Base-by-base conservation (phyloP, 2,329 filamentous ascomycete species). In the Neofusicoccum sp. region DNA sequence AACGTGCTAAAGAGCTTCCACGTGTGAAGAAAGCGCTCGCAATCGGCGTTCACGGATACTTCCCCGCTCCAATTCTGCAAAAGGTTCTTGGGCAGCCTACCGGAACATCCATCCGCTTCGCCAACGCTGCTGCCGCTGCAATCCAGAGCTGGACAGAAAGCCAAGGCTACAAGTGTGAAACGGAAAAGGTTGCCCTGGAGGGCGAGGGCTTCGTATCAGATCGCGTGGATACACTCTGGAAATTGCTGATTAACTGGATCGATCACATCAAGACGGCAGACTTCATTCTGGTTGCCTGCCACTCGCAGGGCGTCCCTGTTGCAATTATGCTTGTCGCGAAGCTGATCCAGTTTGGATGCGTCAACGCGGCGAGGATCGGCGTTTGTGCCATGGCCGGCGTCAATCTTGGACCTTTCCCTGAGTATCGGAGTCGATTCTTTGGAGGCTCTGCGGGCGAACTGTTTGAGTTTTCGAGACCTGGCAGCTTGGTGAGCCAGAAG, bases 281-380 rank as follows among this genome's bases (percentile, higher is more conserved):
- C 74, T 88, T 98, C 63, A 88, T 99, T 43, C 76, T 99, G 40
- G 79, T 99, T n/a, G 91, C 91, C 2, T 96, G 92, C 63, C 95
- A 99, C 73, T 96, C 91, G 2, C 95, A 99, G 74, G 95, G 95
- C 24, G 95, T 98, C 0, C 95, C 95, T 0, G 95, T 99, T 0
- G 89, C 90, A 5, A 84, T 96, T 62, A 97, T 97, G 87, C 81
- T 99, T 3, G 82, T 98, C 4, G 91, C 93, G 4, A 97, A 96
- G 74, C 81, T 99, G 43, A 93, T 99, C 58, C 89, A 95, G 58
- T 87, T 97, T 62, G 93, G 93, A 1, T 90, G 95, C 65, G 84
- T 98, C 31, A 87, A 86, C 12, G 84, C 84, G 12, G 84, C 89
- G 5, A 87, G 87, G 57, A 88, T 99, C 47, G 93, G 93, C 2